A percentile compares a stretch with the other conserved stretches of the same genome.
These are phyloP conservation scores for Daldinia concentrica DNA, from an alignment of 495 filamentous ascomycete genomes.

Conservation along the genomic window DNA sequence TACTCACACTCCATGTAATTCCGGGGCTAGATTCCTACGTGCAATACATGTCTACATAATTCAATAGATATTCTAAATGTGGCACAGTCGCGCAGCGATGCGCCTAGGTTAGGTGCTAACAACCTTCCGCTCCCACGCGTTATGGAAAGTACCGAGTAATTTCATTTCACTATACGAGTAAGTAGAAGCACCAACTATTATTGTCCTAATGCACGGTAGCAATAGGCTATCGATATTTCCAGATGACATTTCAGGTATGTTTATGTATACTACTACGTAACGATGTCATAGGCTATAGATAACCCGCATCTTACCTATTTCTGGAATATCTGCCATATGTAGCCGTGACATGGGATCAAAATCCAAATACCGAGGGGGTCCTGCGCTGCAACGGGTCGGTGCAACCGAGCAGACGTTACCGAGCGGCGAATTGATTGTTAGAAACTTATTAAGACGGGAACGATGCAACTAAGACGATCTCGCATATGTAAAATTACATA, in stretches of 20 bases:
- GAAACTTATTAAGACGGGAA: slow-evolving; percentile 11
- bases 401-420: slow-evolving; percentile 32
- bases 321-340: slow-evolving; percentile 23
- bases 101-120: background rate
- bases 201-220: background rate
- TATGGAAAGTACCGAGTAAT: background rate
- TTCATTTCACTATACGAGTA: background rate
- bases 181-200: background rate
- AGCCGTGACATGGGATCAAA: background rate
- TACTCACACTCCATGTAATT: background rate
- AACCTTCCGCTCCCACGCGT: background rate
- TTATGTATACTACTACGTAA: background rate
- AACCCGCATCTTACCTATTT: slow-evolving; percentile 29
- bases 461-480: slow-evolving; percentile 20
- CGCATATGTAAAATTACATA: slow-evolving; percentile 8
- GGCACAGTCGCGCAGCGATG: background rate
- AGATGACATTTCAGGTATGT: background rate
- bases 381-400: slow-evolving; percentile 28
- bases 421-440: background rate
- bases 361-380: slow-evolving; percentile 29
- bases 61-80: background rate
- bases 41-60: no score
- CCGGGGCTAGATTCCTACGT: background rate
- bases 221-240: background rate
- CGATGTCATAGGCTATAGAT: slow-evolving; percentile 5